Conservation (phyloP, 2,329 filamentous ascomycete genomes). For the Daldinia sp. region DNA sequence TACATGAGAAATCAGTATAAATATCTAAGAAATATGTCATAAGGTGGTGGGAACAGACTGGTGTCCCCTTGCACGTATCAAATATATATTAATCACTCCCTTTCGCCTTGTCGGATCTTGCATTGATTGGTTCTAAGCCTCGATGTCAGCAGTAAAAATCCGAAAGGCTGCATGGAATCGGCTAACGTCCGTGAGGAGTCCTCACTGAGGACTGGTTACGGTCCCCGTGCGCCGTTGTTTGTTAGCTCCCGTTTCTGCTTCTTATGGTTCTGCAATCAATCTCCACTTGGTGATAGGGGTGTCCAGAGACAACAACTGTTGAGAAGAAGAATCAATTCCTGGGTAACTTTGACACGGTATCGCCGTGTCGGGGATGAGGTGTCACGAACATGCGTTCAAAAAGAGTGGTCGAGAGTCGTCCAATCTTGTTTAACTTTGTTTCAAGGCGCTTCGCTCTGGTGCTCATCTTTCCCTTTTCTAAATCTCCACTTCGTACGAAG, state of each 20-base stretch:
- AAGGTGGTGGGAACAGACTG: neutral
- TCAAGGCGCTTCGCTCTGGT: neutral
- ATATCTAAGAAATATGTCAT: neutral
- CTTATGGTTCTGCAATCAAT: conserved; percentile 2
- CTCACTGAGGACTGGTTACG: neutral
- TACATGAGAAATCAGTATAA: neutral
- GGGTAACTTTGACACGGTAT: neutral
- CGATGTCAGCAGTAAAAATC: conserved; percentile 19
- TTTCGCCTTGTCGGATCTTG: neutral
- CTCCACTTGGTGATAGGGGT: neutral
- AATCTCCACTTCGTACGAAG: neutral
- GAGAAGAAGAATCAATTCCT: neutral
- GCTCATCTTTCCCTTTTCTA: neutral
- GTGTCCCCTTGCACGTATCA: too few species aligned
- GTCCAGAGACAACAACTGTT: neutral
- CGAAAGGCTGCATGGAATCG: conserved; percentile 26
- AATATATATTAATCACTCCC: neutral
- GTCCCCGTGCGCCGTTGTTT: conserved; percentile 10
- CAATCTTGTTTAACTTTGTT: neutral
- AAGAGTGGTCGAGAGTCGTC: neutral
- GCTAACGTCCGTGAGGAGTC: conserved; percentile 8
- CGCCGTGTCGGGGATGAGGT: neutral
- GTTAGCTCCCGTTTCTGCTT: conserved; percentile 4
- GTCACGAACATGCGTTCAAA: too few species aligned
- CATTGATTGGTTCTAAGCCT: conserved; percentile 2